Base-by-base conservation (phyloP, 192 early-diverging fungal genomes). In the Chytriomyces sp. region DNA sequence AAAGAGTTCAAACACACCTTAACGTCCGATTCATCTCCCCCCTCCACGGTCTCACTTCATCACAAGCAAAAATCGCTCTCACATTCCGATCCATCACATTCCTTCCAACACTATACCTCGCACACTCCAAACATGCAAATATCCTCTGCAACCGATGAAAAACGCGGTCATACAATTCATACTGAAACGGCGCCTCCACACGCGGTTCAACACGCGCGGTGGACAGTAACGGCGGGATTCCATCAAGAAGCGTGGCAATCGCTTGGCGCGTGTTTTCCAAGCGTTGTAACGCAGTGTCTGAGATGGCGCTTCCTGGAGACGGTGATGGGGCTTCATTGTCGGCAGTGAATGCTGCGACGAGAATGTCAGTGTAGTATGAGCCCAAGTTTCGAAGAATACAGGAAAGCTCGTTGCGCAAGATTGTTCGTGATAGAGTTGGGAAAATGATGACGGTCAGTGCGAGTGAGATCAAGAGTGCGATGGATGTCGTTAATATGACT, bases 1-100 rank as follows among this genome's bases (percentile, higher is more conserved):
- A 57, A 57, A 1, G 53, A 57, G 20, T 13, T n/a, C 0, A 26
- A 35, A 28, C 63, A 24, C 1, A 64, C 63, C 65, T 26, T 5
- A 35, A 45, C 11, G 43, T 43, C 46, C 46, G 65, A 67, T 67
- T 67, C 65, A 67, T 67, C 43, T 67, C 65, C 28, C 65, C 65
- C 2, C 65, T 35, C 65, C 65, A 67, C 65, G 65, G 65, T 47
- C 45, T 35, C 23, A 67, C 28, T 45, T 11, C 8, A 11, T 45
- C 44, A 35, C 65, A 18, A 16, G 24, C 65, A 47, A 45, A 67
- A 8, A 67, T 45, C 16, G 16, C 24, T 3, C 65, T 26, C 28
- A 67, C 65, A 23, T 67, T 45, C 44, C 10, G 35, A 16, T 35
- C 65, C 24, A 67, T 45, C 23, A 47, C 43, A 11, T 45, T 35